These are phyloP conservation scores for Logfia minima DNA, from an alignment of 129 eudicot genomes.

Conservation along the genomic window DNA sequence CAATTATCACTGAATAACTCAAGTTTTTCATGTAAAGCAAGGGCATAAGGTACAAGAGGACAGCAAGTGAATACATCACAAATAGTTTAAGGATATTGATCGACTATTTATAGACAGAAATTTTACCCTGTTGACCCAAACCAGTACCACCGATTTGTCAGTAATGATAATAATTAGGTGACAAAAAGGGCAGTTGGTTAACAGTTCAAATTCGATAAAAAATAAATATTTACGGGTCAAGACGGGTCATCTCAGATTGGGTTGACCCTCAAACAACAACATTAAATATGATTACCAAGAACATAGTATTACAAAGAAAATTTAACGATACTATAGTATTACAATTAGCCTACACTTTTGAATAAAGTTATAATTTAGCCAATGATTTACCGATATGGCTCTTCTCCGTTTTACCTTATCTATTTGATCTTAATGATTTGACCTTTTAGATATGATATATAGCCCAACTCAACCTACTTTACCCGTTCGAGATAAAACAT, in stretches of 20 bases:
- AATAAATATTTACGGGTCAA: neutral
- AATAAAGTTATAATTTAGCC: neutral
- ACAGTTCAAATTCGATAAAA: neutral
- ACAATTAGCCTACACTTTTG: no score
- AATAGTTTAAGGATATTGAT: neutral
- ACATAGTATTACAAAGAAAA: no score
- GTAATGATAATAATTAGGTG: neutral
- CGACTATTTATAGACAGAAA: neutral
- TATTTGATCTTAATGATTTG: no score
- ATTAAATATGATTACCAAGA: neutral
- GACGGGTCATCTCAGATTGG: neutral
- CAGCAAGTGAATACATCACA: neutral
- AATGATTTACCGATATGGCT: neutral
- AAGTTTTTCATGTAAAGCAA: neutral
- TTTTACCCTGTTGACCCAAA: neutral
- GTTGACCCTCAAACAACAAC: neutral
- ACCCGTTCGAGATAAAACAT: neutral
- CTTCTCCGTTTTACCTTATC: no score
- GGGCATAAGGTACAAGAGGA: neutral
- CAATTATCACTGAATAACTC: neutral
- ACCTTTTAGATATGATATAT: neutral
- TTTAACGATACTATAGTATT: no score
- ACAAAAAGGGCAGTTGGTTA: neutral
- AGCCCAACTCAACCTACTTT: neutral
- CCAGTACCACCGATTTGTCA: neutral